A percentile compares a stretch with the other conserved stretches of the same genome.
Evolutionary conservation across 1,284 basidiomycete species (phyloP).

Genomic region (Stygiomarasmius scandens): DNA sequence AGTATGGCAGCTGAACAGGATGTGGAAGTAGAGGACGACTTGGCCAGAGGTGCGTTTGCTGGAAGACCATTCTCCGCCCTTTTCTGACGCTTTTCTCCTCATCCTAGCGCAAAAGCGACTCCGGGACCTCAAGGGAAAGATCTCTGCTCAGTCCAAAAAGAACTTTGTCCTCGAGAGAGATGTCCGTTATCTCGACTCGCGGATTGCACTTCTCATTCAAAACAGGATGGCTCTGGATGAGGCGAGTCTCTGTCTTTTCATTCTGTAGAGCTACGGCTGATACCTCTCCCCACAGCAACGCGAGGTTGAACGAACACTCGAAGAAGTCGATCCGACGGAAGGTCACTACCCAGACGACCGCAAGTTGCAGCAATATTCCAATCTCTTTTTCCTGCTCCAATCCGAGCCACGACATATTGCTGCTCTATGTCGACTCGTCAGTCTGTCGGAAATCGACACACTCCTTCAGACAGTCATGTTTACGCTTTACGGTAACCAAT

Average conservation of each 20-base stretch:
- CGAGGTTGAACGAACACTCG: slow-evolving; percentile 91
- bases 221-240: slow-evolving; percentile 97
- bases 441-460: slow-evolving; percentile 95
- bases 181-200: slow-evolving; percentile 96
- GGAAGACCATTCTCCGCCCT: background rate
- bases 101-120: slow-evolving; percentile 86
- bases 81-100: slow-evolving; percentile 1
- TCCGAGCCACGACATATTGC: slow-evolving; percentile 97
- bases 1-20: slow-evolving; percentile 99
- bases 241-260: slow-evolving; percentile 48
- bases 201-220: slow-evolving; percentile 97
- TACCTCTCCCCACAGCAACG: slow-evolving; percentile 65
- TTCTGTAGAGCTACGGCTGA: background rate
- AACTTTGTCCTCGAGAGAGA: slow-evolving; percentile 99
- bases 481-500: slow-evolving; percentile 99
- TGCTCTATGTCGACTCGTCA: slow-evolving; percentile 95
- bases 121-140: slow-evolving; percentile 94
- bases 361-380: slow-evolving; percentile 93
- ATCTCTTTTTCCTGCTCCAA: slow-evolving; percentile 98
- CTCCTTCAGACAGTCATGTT: slow-evolving; percentile 99
- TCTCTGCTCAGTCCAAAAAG: slow-evolving; percentile 98
- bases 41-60: slow-evolving; percentile 79
- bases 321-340: slow-evolving; percentile 91
- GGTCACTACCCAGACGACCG: slow-evolving; percentile 93
- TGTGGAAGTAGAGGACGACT: slow-evolving; percentile 96